Base-by-base conservation (phyloP, 176 grass and related monocot genomes). In the Avena atlantica region DNA sequence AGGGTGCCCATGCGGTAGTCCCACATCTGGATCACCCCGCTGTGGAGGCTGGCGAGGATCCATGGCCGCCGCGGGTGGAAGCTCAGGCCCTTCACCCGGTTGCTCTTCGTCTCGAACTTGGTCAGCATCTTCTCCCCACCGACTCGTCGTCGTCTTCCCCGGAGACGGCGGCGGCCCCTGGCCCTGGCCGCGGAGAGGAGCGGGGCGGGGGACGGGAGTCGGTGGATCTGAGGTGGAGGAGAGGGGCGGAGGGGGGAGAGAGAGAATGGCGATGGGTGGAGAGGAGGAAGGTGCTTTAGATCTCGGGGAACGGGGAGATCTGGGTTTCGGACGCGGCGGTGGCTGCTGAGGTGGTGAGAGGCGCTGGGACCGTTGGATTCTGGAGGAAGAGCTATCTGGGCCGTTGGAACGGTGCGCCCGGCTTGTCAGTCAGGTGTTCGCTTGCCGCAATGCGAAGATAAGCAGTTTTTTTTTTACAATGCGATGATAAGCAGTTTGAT, bases 81-180 rank as follows among this genome's bases (percentile, higher is more conserved):
- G 94, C 90, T 94, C 74, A 98, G 80, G 52, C 96, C 96, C 93
- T 98, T 98, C 44, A 98, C 96, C 85, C 96, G 92, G 88, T 94
- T 98, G 87, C 96, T 98, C 93, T 98, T 98, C 58, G 96, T 98
- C 94, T 98, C 96, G 92, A 98, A 96, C 84, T 96, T 98, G 87
- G 93, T 98, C 89, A 98, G 96, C 96, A 98, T 98, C 91, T 83
- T 84, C 56, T 67, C 20, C 49, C 64, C 49, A 7, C 49, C 49
- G 14, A 0, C 64, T 9, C 29, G 64, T 36, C 31, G 45, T 48
- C 73, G 73, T 76, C 64, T 65, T 90, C 55, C 65, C 80, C 74
- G 13, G 74, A 80, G 74, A 48, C 89, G 12, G 55, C 42, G 63
- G 59, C 62, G 63, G 61, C 61, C 37, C 42, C 70, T 48, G 44